Evolutionary conservation across 139 green algal genomes (phyloP).

Genomic region (Chlamydomonas sp.): DNA sequence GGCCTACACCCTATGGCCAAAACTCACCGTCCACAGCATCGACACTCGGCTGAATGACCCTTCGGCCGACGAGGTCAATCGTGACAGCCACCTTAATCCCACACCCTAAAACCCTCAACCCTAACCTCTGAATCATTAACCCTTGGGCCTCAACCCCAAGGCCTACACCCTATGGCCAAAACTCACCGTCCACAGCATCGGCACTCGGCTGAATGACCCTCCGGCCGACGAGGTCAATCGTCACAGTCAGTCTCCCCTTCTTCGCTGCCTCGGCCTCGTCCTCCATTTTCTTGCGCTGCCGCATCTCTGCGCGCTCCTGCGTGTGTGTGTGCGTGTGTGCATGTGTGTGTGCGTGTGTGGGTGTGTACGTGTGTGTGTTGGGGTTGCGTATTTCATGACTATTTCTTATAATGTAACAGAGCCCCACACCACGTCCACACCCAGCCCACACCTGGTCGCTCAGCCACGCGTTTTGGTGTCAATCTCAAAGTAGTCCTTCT

Average conservation of each 20-base stretch:
- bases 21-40: neutral
- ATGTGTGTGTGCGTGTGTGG: no score
- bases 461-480: slow-evolving; percentile 88
- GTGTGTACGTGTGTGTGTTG: no score
- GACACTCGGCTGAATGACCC: slow-evolving; percentile 34
- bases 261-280: slow-evolving; percentile 56
- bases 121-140: no score
- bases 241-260: slow-evolving; percentile 53
- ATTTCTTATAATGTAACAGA: no score
- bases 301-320: slow-evolving; percentile 63
- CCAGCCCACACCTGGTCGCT: slow-evolving; percentile 59
- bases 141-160: no score
- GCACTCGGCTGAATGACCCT: slow-evolving; percentile 32
- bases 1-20: no score
- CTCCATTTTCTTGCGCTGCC: slow-evolving; percentile 21
- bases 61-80: slow-evolving; percentile 75
- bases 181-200: neutral
- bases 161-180: no score
- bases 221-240: slow-evolving; percentile 78
- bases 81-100: slow-evolving; percentile 57
- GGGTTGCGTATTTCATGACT: no score
- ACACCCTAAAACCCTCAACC: no score
- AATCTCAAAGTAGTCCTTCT: no score
- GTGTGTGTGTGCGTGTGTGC: no score
- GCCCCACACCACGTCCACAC: no score